Conservation (phyloP, 202 grass and related monocot genomes). For the Panicum hallii region DNA sequence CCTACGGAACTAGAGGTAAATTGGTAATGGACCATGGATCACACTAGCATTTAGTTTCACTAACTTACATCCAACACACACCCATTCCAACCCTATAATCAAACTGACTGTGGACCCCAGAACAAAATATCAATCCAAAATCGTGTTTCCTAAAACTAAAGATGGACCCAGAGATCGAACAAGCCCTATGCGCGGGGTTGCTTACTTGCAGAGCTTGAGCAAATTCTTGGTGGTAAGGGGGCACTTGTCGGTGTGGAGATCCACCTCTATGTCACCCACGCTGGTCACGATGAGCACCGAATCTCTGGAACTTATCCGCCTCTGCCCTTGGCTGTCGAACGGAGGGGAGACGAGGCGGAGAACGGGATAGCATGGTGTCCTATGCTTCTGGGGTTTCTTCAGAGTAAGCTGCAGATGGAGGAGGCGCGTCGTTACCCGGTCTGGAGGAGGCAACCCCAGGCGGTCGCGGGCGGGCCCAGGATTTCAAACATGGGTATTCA, state of each 20-base stretch:
- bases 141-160: background rate
- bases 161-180: background rate
- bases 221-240: conserved; percentile 93
- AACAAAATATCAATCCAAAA: background rate
- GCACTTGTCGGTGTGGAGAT: conserved; percentile 79
- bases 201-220: conserved; percentile 97
- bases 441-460: background rate
- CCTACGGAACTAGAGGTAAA: background rate
- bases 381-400: conserved; percentile 7
- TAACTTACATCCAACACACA: background rate
- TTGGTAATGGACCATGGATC: background rate
- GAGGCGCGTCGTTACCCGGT: background rate
- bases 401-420: background rate
- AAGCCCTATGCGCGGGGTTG: background rate
- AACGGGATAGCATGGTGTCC: background rate
- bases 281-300: conserved; percentile 97
- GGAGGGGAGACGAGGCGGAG: background rate
- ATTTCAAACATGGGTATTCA: too few species aligned
- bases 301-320: conserved; percentile 37
- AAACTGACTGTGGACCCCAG: background rate
- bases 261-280: conserved; percentile 85
- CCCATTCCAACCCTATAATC: background rate
- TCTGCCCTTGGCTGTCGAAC: background rate
- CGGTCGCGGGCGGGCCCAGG: background rate
- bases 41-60: background rate